Evolutionary conservation across 148 eudicot species (phyloP).

Genomic region (Silene uniflora): DNA sequence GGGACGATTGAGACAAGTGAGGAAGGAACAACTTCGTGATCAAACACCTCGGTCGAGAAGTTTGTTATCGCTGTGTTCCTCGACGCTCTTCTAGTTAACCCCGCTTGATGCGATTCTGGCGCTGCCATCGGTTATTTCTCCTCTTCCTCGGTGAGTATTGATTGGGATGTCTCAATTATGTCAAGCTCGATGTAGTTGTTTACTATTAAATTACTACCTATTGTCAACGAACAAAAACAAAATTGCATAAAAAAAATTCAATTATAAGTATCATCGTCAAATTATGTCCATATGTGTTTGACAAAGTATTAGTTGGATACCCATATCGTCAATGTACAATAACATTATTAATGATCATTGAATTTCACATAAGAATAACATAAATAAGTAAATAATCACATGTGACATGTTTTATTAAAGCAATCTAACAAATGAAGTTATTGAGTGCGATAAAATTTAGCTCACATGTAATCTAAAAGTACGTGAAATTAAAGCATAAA

Average conservation of each 20-base stretch:
- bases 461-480: too few relatives aligned
- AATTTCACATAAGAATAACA: not conserved
- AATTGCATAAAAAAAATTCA: not conserved
- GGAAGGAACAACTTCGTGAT: conserved; percentile 88
- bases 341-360: not conserved
- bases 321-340: not conserved
- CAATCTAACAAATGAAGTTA: not conserved
- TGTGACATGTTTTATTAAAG: not conserved
- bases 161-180: not conserved
- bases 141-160: not conserved
- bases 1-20: conserved; percentile 77
- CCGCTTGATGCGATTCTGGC: conserved; percentile 30
- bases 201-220: not conserved
- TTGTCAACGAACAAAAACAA: not conserved
- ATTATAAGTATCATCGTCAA: not conserved
- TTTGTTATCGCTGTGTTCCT: conserved; percentile 73
- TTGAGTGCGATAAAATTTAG: not conserved
- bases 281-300: too few relatives aligned
- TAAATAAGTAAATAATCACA: not conserved
- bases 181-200: not conserved
- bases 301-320: too few relatives aligned
- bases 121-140: conserved; percentile 31
- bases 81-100: conserved; percentile 62
- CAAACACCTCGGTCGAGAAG: conserved; percentile 85
- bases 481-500: not conserved